Evolutionary conservation across 1,284 basidiomycete species (phyloP).

Genomic region (Fomitiporia mediterranea): DNA sequence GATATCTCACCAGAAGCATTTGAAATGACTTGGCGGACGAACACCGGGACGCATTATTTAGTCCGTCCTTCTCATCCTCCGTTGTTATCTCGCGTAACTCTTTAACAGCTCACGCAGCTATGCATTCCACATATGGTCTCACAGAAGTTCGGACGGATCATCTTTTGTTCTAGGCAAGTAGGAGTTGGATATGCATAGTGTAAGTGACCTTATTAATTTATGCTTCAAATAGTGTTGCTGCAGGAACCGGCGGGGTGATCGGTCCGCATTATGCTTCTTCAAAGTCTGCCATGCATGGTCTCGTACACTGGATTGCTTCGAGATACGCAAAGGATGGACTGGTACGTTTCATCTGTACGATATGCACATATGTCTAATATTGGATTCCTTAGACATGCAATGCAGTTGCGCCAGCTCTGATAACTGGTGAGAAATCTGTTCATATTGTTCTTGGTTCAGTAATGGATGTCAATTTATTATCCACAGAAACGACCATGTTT

Average conservation of each 20-base stretch:
- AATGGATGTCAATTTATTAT: not conserved
- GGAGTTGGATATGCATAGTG: too few species aligned
- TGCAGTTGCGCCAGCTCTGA: conserved; percentile 48
- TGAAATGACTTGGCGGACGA: conserved; percentile 45
- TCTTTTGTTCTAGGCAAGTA: conserved; percentile 45
- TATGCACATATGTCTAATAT: too few species aligned
- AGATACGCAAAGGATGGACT: conserved; percentile 50
- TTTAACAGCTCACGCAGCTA: conserved; percentile 42
- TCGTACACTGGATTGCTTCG: conserved; percentile 51
- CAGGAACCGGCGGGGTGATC: conserved; percentile 47
- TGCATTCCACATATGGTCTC: conserved; percentile 47
- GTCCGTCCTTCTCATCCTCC: conserved; percentile 24
- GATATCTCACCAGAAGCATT: conserved; percentile 41
- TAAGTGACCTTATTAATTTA: not conserved
- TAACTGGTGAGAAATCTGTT: conserved; percentile 33
- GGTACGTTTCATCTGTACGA: conserved; percentile 30
- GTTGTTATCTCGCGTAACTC: not conserved
- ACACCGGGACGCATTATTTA: conserved; percentile 43
- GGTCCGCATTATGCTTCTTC: conserved; percentile 55
- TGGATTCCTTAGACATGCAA: conserved; percentile 42
- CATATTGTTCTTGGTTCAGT: not conserved
- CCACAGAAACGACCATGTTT: conserved; percentile 22
- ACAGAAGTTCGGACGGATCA: conserved; percentile 45
- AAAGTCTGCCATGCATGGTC: conserved; percentile 50
- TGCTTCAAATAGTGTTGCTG: conserved; percentile 33